Conservation (phyloP, 441 rosid species). For the Pelargonium cotyledonis region DNA sequence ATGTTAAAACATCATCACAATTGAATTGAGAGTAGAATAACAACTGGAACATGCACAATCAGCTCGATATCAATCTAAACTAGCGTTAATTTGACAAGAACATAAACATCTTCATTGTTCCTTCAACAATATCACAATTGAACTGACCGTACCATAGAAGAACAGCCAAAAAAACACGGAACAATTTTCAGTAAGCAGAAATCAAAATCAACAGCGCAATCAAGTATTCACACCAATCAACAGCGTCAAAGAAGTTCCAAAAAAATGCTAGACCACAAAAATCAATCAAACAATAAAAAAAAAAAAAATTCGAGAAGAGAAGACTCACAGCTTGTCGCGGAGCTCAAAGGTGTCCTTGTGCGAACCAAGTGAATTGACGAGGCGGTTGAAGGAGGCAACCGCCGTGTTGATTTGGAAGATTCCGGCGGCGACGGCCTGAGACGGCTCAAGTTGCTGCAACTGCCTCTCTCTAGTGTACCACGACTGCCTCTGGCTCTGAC, state of each 20-base stretch:
- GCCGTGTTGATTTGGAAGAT: slow-evolving; percentile 77
- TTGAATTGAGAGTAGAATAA: no score
- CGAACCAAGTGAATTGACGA: slow-evolving; percentile 69
- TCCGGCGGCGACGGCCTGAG: slow-evolving; percentile 70
- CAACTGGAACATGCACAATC: no score
- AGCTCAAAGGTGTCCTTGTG: slow-evolving; percentile 66
- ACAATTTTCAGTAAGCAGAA: neutral
- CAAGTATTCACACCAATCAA: neutral
- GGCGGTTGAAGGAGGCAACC: slow-evolving; percentile 61
- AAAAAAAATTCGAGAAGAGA: neutral
- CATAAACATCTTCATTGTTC: no score
- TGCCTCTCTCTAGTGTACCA: slow-evolving; percentile 20
- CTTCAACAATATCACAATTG: no score
- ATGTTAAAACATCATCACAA: no score
- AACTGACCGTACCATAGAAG: no score
- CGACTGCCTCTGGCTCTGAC: slow-evolving; percentile 3
- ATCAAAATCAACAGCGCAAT: neutral
- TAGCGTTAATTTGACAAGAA: no score
- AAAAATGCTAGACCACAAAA: neutral
- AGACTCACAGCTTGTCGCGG: slow-evolving; percentile 57
- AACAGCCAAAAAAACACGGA: no score
- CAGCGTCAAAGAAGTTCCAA: neutral
- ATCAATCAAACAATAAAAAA: neutral
- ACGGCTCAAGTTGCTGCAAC: slow-evolving; percentile 30
- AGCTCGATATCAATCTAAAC: no score